Conservation (phyloP, 768 basidiomycete genomes). For the Amanita exitialis region DNA sequence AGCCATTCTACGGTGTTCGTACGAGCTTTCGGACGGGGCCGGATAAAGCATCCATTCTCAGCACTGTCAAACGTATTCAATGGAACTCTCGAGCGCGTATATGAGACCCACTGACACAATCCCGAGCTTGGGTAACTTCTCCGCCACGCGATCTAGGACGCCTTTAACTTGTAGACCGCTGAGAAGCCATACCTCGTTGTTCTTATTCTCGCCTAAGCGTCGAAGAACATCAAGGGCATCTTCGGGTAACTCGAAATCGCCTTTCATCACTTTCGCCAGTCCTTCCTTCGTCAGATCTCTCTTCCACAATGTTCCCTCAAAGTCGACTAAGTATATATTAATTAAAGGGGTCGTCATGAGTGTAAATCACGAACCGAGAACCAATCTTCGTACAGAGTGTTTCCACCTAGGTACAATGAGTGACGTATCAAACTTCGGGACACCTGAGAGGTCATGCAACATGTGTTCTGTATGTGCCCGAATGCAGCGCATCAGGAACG, state of each 20-base stretch:
- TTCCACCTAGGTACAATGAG: conserved; percentile 60
- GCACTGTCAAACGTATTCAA: conserved; percentile 32
- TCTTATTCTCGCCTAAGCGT: conserved; percentile 47
- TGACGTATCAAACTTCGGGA: conserved; percentile 23
- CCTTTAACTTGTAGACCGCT: conserved; percentile 63
- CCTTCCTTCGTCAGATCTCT: conserved; percentile 42
- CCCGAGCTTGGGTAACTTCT: conserved; percentile 55
- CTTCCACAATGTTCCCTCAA: conserved; percentile 75
- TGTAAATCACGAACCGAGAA: conserved; percentile 25
- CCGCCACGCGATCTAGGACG: conserved; percentile 53
- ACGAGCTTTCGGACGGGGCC: conserved; percentile 27
- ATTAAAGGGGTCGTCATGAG: background rate
- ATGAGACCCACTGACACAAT: conserved; percentile 46
- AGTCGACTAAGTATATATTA: conserved; percentile 34
- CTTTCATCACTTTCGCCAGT: conserved; percentile 25
- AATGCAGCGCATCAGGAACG: conserved; percentile 67
- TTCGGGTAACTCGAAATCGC: conserved; percentile 20
- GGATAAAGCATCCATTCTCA: conserved; percentile 85
- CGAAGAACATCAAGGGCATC: conserved; percentile 40
- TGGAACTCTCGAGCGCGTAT: background rate
- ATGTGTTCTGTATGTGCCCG: conserved; percentile 66
- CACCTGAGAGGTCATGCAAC: conserved; percentile 23
- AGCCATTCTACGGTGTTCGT: conserved; percentile 45
- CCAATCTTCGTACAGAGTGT: conserved; percentile 51
- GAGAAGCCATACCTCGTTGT: conserved; percentile 76